These are phyloP conservation scores for Annulohypoxylon bovei DNA, from an alignment of 495 filamentous ascomycete species.

Conservation along the genomic window DNA sequence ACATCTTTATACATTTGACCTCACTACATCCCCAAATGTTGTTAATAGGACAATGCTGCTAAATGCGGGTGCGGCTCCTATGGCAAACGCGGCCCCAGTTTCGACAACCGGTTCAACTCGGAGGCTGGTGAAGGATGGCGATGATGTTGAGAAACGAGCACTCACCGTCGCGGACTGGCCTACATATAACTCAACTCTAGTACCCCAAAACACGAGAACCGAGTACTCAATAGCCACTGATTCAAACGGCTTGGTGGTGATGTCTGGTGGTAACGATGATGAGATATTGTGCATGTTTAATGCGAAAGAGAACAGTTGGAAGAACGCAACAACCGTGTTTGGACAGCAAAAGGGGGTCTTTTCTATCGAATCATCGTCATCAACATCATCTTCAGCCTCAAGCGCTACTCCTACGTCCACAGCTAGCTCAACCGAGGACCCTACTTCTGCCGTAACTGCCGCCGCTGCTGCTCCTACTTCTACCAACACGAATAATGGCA, in stretches of 20 bases:
- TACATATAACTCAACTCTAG: conserved; percentile 77
- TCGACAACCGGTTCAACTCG: conserved; percentile 15
- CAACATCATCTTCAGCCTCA: conserved; percentile 49
- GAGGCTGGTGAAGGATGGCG: neutral
- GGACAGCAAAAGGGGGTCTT: conserved; percentile 51
- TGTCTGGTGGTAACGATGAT: conserved; percentile 76
- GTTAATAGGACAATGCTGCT: conserved; percentile 73
- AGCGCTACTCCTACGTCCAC: conserved; percentile 44
- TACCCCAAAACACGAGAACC: conserved; percentile 65
- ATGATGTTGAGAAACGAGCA: conserved; percentile 40
- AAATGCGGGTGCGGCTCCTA: conserved; percentile 56
- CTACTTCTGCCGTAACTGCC: conserved; percentile 49
- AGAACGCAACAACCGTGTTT: conserved; percentile 76
- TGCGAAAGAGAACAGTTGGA: conserved; percentile 79
- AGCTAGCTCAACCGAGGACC: conserved; percentile 36
- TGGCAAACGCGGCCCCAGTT: conserved; percentile 52
- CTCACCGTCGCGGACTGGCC: conserved; percentile 74
- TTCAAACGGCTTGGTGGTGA: conserved; percentile 72
- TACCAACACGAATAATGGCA: neutral
- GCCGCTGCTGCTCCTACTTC: conserved; percentile 39
- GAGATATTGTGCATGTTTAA: conserved; percentile 83
- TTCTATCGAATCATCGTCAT: conserved; percentile 49
- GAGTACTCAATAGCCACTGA: conserved; percentile 59
- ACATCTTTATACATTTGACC: conserved; percentile 82
- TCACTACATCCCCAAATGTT: conserved; percentile 77